These are phyloP conservation scores for Ampelomyces quisqualis DNA, from an alignment of 2,329 filamentous ascomycete genomes.

Conservation along the genomic window DNA sequence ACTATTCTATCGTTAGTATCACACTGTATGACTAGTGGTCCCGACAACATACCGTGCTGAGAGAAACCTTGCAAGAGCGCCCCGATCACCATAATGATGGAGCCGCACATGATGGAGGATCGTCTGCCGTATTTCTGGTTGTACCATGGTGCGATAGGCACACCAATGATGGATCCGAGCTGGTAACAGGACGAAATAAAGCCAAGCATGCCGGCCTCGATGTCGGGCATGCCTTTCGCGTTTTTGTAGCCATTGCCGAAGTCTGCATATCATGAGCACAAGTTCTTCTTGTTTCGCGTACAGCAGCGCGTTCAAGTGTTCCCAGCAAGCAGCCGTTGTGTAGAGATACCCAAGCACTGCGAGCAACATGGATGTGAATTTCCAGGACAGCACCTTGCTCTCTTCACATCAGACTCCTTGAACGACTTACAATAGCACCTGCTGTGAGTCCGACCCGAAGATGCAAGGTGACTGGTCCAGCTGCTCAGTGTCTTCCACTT, in stretches of 20 bases:
- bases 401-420: too few relatives aligned
- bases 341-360: too few relatives aligned
- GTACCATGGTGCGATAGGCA: constrained; percentile 37
- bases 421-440: too few relatives aligned
- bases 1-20: constrained; percentile 21
- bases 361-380: too few relatives aligned
- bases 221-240: constrained; percentile 17
- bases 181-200: constrained; percentile 42
- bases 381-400: too few relatives aligned
- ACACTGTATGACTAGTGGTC: background rate
- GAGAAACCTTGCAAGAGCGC: constrained; percentile 59
- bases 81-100: constrained; percentile 59
- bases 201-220: constrained; percentile 32
- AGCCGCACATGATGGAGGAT: constrained; percentile 60
- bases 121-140: constrained; percentile 53
- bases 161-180: constrained; percentile 38
- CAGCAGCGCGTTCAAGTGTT: too few relatives aligned
- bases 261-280: constrained; percentile 13
- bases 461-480: too few relatives aligned
- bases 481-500: too few relatives aligned
- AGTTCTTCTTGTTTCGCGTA: too few relatives aligned
- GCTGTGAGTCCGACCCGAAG: too few relatives aligned
- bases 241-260: constrained; percentile 33
- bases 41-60: constrained; percentile 28
- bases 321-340: too few relatives aligned